Evolutionary conservation across 2,329 filamentous ascomycete genomes (phyloP).

Genomic region (Beauveria caledonica): DNA sequence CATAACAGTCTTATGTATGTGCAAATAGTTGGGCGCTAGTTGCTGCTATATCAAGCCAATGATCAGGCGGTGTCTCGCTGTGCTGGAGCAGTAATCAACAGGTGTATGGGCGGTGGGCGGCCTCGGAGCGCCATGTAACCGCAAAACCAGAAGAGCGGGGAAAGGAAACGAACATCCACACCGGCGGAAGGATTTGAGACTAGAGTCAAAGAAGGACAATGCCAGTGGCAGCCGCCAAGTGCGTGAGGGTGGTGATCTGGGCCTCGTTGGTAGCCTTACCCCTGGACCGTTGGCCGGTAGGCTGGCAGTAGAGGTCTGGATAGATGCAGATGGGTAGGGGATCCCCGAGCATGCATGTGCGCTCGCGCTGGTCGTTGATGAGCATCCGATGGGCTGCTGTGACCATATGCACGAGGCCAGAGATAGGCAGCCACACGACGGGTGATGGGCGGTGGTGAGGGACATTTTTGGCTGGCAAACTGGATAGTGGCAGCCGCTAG

Average conservation of each 20-base stretch:
- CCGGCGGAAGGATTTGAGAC: not conserved
- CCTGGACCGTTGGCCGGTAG: not conserved
- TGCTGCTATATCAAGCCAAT: not conserved
- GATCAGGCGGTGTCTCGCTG: not conserved
- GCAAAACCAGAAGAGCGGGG: not conserved
- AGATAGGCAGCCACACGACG: not conserved
- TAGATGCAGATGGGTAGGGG: conserved; percentile 1
- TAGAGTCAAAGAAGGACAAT: not conserved
- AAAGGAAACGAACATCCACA: not conserved
- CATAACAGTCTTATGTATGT: too few species aligned
- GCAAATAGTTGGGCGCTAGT: too few species aligned
- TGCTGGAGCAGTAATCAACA: not conserved
- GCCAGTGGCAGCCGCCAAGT: not conserved
- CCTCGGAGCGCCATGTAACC: not conserved
- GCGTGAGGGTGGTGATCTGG: not conserved
- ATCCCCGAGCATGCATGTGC: conserved; percentile 1
- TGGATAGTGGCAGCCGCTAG: not conserved
- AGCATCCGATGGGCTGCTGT: not conserved
- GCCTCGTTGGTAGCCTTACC: not conserved
- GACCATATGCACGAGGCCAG: not conserved
- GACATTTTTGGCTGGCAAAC: not conserved
- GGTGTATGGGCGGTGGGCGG: not conserved
- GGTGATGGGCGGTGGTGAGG: not conserved
- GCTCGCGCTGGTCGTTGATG: not conserved
- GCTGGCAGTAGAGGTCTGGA: not conserved